Evolutionary conservation across 2,329 filamentous ascomycete species (phyloP).

Genomic region (Trichoderma sp.): DNA sequence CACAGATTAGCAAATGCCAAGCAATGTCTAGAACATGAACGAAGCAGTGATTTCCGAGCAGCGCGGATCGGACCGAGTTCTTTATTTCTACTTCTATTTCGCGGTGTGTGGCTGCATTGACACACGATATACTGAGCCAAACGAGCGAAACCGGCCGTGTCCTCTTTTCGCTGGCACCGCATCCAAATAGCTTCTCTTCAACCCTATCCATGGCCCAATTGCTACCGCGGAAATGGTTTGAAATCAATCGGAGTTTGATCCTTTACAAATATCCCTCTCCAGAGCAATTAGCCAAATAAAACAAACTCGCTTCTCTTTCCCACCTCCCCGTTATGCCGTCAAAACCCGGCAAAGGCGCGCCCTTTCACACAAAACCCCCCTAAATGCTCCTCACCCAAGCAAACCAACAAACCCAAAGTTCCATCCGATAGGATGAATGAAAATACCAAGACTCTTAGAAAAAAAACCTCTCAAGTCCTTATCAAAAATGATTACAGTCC

Average conservation of each 20-base stretch:
- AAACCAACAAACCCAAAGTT: neutral
- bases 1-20: neutral
- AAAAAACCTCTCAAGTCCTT: neutral
- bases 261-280: neutral
- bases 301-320: neutral
- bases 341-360: conserved; percentile 3
- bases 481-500: neutral
- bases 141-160: neutral
- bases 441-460: neutral
- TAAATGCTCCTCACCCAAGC: neutral
- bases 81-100: neutral
- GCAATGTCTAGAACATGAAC: neutral
- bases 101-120: neutral
- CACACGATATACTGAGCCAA: neutral
- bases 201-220: neutral
- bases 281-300: neutral
- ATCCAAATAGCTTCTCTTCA: neutral
- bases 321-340: neutral
- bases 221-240: neutral
- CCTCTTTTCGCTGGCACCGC: neutral
- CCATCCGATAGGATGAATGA: neutral
- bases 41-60: neutral
- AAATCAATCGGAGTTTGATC: neutral
- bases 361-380: neutral
- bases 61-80: neutral